Evolutionary conservation across 2,329 filamentous ascomycete genomes (phyloP), one percentile per base, ranked within the genome.

Genomic region (Penicillium sp.): DNA sequence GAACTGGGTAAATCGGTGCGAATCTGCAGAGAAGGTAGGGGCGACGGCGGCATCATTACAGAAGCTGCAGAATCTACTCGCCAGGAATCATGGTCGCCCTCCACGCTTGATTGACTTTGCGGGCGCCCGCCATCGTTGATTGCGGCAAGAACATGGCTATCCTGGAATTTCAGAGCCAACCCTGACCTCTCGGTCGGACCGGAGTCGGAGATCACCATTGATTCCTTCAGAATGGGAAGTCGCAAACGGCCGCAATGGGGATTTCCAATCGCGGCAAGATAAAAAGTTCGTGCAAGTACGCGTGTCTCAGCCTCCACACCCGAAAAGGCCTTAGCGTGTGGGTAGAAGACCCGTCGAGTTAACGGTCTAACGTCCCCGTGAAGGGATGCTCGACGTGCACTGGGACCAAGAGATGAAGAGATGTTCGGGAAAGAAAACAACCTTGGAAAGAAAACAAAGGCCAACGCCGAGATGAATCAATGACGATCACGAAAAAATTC

Each of bases 21-120:
- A 54, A 76, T 70, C 46, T 75, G 70, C 7, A 76, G 67, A 16
- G 70, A 66, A 4, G 71, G 72, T 26, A 68, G 58, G 45, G 58
- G 57, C 46, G 57, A 57, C 22, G 47, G 29, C 7, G 54, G 44
- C 46, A 54, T 59, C 51, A 51, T 55, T 49, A 54, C 35, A 45
- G 62, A 58, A 54, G 53, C 57, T 44, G 45, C 43, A 42, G 48
- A 22, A 48, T 64, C 60, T 63, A 56, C 46, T 42, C 21, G 48
- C 21, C 22, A 35, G 48, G 27, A 19, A 35, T 37, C 29, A 16
- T 43, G 24, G 11, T 37, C 29, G 13, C n/a, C 11, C 21, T 42
- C 24, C 33, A 31, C 42, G 33, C 31, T 48, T 13, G 11, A 19
- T 43, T 47, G 45, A n/a, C 37, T n/a, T 27, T 43, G 44, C 3